phyloP scores from a whole-genome alignment of 2,329 filamentous ascomycete genomes.

The Phialophora chinensis region DNA sequence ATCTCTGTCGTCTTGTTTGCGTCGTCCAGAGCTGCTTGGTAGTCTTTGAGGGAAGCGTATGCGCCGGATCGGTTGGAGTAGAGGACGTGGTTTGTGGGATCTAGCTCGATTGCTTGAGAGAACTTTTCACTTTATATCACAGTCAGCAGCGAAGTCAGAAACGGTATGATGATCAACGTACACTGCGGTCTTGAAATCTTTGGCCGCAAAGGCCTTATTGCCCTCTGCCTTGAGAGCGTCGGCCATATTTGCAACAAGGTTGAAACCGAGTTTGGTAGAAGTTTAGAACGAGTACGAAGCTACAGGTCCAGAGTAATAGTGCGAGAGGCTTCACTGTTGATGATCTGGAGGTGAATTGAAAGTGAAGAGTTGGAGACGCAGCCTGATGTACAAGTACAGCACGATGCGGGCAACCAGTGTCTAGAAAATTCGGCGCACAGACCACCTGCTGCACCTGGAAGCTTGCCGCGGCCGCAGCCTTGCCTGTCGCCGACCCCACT shows the following conservation, averaged over 20 bases:
- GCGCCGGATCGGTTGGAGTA: conserved; percentile 94
- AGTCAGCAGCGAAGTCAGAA: conserved; percentile 16
- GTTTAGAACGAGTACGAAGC: neutral
- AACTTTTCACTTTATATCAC: conserved; percentile 78
- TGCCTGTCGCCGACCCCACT: conserved; percentile 19
- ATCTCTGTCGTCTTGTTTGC: conserved; percentile 91
- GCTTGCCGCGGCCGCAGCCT: neutral
- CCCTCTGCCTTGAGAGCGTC: conserved; percentile 93
- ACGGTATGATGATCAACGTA: conserved; percentile 60
- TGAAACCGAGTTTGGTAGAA: neutral
- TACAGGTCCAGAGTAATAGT: neutral
- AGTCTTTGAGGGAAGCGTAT: conserved; percentile 88
- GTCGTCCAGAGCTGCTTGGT: conserved; percentile 81
- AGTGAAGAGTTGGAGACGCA: conserved; percentile 19
- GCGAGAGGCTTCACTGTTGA: neutral
- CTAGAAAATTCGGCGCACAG: conserved; percentile 38
- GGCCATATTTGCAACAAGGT: conserved; percentile 56
- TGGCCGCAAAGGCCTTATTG: conserved; percentile 97
- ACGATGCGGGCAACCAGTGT: conserved; percentile 26
- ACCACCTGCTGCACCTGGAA: conserved; percentile 13
- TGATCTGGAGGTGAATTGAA: neutral
- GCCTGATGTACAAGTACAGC: conserved; percentile 11
- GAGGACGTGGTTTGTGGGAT: conserved; percentile 91
- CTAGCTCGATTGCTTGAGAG: conserved; percentile 85
- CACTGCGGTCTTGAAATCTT: conserved; percentile 96